A percentile compares a stretch with the other conserved stretches of the same genome.
Evolutionary conservation across 331 rosid species (phyloP).

Genomic region (Saraca asoca): DNA sequence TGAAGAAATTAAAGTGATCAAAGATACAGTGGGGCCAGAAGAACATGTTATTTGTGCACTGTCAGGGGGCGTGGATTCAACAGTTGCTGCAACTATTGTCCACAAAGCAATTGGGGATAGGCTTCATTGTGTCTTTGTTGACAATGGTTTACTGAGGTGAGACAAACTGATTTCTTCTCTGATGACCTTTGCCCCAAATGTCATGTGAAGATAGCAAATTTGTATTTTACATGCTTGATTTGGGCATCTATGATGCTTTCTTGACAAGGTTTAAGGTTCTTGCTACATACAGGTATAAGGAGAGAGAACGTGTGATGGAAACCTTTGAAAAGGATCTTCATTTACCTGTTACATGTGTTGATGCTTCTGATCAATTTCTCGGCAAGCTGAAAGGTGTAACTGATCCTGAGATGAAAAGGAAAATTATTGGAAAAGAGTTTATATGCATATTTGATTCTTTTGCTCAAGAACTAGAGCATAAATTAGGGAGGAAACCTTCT

Average conservation of each 20-base stretch:
- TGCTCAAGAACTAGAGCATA: conserved; percentile 64
- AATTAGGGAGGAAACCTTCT: conserved; percentile 62
- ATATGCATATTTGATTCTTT: conserved; percentile 77
- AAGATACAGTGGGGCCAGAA: conserved; percentile 52
- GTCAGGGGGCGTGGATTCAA: conserved; percentile 97
- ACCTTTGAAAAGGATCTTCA: conserved; percentile 89
- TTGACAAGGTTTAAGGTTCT: conserved; percentile 43
- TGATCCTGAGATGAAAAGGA: conserved; percentile 91
- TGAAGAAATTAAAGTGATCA: conserved; percentile 40
- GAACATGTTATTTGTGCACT: conserved; percentile 87
- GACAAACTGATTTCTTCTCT: conserved; percentile 42
- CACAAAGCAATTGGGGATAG: conserved; percentile 91
- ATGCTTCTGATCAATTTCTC: conserved; percentile 78
- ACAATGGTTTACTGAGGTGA: conserved; percentile 92
- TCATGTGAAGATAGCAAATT: conserved; percentile 20
- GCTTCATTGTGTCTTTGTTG: conserved; percentile 94
- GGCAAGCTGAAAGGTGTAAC: conserved; percentile 71
- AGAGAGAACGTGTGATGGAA: conserved; percentile 85
- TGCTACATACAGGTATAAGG: conserved; percentile 66
- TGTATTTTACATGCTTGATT: conserved; percentile 28
- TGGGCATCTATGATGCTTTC: conserved; percentile 67
- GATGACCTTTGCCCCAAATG: not conserved
- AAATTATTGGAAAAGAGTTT: conserved; percentile 91
- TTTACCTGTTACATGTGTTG: conserved; percentile 80
- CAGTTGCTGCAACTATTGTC: conserved; percentile 91